phyloP scores from a whole-genome alignment of 208 protist species.

The Crithidia sp. region DNA sequence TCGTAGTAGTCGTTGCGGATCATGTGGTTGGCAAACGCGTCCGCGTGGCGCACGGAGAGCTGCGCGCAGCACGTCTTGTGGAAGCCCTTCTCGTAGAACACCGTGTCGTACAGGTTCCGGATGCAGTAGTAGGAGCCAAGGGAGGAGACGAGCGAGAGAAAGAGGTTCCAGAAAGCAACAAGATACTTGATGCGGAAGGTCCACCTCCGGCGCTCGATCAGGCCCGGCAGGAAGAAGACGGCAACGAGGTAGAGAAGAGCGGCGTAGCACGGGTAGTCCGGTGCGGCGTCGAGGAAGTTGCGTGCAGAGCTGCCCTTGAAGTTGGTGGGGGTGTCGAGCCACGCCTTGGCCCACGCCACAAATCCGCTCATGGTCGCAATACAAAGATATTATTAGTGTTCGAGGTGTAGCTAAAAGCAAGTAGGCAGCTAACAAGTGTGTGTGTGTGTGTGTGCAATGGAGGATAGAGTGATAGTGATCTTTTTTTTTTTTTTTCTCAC shows the following conservation, averaged over 20 bases:
- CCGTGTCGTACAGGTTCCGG: constrained; percentile 34
- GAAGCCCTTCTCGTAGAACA: constrained; percentile 33
- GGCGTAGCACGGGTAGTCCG: constrained; percentile 41
- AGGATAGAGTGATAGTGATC: no score
- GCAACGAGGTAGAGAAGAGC: constrained; percentile 53
- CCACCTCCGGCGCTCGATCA: constrained; percentile 62
- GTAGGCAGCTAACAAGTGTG: no score
- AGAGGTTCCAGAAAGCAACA: constrained; percentile 74
- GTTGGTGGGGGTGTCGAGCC: constrained; percentile 25
- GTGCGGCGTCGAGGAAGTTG: constrained; percentile 43
- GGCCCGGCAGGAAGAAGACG: constrained; percentile 55
- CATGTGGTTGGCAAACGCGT: background rate
- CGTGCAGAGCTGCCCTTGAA: constrained; percentile 48
- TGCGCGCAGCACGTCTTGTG: constrained; percentile 37
- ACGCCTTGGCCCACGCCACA: constrained; percentile 14
- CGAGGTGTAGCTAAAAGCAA: no score
- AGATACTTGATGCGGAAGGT: constrained; percentile 31
- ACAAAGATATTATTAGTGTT: background rate
- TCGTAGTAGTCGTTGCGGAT: constrained; percentile 48
- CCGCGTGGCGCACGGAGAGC: constrained; percentile 47
- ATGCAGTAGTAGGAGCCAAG: constrained; percentile 42
- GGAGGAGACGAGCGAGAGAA: constrained; percentile 73
- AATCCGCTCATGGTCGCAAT: background rate
- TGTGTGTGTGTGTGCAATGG: no score
- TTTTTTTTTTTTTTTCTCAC: no score